These are phyloP conservation scores for Ceratocystis variospora DNA, from an alignment of 2,329 filamentous ascomycete genomes.

Conservation along the genomic window DNA sequence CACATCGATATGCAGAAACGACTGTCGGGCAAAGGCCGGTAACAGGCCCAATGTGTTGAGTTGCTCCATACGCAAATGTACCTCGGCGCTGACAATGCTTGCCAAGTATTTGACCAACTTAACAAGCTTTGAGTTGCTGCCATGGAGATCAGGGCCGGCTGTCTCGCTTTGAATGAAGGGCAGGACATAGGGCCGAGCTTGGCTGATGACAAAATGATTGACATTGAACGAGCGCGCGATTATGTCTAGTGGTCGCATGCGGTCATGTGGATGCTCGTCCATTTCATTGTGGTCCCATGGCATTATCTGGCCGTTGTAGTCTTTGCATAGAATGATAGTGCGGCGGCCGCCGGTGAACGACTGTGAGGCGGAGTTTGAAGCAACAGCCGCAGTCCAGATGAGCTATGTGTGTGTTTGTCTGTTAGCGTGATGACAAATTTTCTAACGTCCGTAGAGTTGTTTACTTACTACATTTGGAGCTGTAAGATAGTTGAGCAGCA, in stretches of 20 bases:
- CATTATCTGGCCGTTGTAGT: constrained; percentile 55
- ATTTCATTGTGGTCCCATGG: constrained; percentile 41
- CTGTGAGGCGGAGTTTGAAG: constrained; percentile 55
- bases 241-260: constrained; percentile 18
- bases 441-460: not conserved
- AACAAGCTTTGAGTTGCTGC: constrained; percentile 43
- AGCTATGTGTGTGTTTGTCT: constrained; percentile 36
- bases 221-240: constrained; percentile 59
- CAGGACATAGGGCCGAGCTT: constrained; percentile 77
- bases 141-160: constrained; percentile 55
- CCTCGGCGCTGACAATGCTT: constrained; percentile 58
- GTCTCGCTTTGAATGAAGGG: constrained; percentile 73
- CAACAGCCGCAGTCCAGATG: constrained; percentile 66
- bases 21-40: constrained; percentile 54
- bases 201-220: constrained; percentile 89
- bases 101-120: constrained; percentile 46
- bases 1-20: constrained; percentile 70
- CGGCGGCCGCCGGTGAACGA: constrained; percentile 52
- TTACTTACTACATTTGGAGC: constrained; percentile 74
- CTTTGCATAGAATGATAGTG: constrained; percentile 60
- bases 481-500: constrained; percentile 80
- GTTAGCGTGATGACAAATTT: not conserved
- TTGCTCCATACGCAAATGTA: constrained; percentile 68
- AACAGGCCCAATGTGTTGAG: constrained; percentile 64
- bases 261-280: constrained; percentile 17